A percentile compares a stretch with the other conserved stretches of the same genome.
These are phyloP conservation scores for Cyclotella cryptica DNA, from an alignment of 108 stramenopile genomes.

Conservation along the genomic window DNA sequence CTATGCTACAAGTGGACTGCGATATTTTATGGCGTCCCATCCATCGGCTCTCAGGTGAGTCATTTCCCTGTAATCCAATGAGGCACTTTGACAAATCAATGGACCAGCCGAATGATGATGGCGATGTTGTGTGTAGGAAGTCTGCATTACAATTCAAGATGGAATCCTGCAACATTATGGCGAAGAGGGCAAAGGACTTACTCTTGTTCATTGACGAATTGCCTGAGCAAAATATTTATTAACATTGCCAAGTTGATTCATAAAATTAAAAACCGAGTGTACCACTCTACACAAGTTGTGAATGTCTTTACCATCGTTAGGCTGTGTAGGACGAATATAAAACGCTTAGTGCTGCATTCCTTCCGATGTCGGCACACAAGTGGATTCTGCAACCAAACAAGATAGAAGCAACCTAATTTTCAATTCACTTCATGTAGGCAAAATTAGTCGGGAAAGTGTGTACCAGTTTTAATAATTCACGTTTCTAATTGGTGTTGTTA, in stretches of 20 bases:
- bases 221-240: background rate
- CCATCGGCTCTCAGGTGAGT: constrained; percentile 25
- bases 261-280: no score
- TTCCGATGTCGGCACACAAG: no score
- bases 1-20: constrained; percentile 48
- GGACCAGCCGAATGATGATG: background rate
- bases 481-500: no score
- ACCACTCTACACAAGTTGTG: no score
- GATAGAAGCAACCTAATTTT: no score
- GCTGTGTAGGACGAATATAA: no score
- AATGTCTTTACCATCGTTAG: no score
- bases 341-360: no score
- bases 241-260: background rate
- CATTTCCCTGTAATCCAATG: constrained; percentile 42
- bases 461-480: background rate
- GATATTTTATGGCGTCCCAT: constrained; percentile 56
- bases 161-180: background rate
- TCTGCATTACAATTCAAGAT: background rate
- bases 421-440: no score
- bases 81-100: background rate
- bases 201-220: constrained; percentile 3
- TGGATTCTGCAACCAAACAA: no score
- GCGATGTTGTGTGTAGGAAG: background rate
- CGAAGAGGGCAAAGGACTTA: constrained; percentile 4
- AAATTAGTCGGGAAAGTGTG: no score